Percentiles rank a stretch among this genome's conserved stretches.
Conservation (phyloP, 176 grass and related monocot species). For the Metroxylon sagu region DNA sequence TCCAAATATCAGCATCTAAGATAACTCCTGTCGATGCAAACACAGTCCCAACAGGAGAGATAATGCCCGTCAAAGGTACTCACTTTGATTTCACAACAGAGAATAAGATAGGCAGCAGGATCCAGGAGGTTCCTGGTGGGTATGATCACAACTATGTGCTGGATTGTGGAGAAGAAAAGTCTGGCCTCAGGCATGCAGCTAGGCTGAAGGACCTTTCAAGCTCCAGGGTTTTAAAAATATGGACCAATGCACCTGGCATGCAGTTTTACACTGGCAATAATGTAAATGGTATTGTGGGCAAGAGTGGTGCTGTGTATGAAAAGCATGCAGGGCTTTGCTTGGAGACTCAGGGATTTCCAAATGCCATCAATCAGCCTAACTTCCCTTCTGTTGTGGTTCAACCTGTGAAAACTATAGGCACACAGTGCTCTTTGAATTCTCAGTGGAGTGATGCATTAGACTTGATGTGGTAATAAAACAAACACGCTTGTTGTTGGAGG, state of each 20-base stretch:
- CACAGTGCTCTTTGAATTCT: slow-evolving; percentile 70
- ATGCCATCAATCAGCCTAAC: slow-evolving; percentile 67
- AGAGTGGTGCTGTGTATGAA: slow-evolving; percentile 42
- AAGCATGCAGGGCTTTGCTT: slow-evolving; percentile 68
- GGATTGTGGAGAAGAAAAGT: slow-evolving; percentile 43
- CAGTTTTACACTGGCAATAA: slow-evolving; percentile 84
- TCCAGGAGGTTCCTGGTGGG: slow-evolving; percentile 34
- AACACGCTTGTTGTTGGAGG: too few relatives aligned
- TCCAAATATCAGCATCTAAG: slow-evolving; percentile 55
- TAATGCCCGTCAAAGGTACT: slow-evolving; percentile 40
- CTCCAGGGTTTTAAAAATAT: slow-evolving; percentile 43
- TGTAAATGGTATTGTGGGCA: slow-evolving; percentile 46
- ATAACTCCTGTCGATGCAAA: slow-evolving; percentile 65
- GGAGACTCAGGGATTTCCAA: slow-evolving; percentile 90
- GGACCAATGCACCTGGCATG: slow-evolving; percentile 69
- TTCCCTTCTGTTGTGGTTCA: slow-evolving; percentile 59
- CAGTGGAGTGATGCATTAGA: slow-evolving; percentile 3
- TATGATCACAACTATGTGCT: slow-evolving; percentile 68
- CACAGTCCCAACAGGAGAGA: slow-evolving; percentile 60
- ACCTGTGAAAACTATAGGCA: slow-evolving; percentile 76
- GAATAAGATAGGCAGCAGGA: slow-evolving; percentile 43
- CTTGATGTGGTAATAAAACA: too few relatives aligned
- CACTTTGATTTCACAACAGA: slow-evolving; percentile 59
- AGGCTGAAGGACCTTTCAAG: slow-evolving; percentile 46
- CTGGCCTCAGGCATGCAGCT: slow-evolving; percentile 61